These are phyloP conservation scores for Tulasnella sp. DNA, from an alignment of 768 basidiomycete genomes.

Conservation along the genomic window DNA sequence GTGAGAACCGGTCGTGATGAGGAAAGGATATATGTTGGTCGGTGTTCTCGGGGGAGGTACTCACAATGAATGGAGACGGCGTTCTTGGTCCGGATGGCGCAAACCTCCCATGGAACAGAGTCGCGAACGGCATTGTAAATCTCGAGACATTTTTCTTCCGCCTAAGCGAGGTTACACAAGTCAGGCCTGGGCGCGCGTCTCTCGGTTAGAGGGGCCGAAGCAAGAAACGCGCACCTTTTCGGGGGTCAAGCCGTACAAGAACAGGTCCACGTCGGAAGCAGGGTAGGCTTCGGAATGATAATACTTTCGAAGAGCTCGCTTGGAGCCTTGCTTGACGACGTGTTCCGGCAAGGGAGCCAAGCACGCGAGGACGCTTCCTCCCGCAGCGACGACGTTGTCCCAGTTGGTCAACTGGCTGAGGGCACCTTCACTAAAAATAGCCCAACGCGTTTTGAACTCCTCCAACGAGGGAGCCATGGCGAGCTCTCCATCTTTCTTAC, in stretches of 20 bases:
- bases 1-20: not conserved
- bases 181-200: not conserved
- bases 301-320: constrained; percentile 54
- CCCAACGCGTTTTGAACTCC: constrained; percentile 61
- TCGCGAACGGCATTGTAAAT: constrained; percentile 64
- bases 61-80: constrained; percentile 60
- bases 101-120: constrained; percentile 57
- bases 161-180: constrained; percentile 37
- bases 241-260: constrained; percentile 55
- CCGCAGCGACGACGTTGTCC: constrained; percentile 61
- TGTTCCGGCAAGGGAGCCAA: constrained; percentile 49
- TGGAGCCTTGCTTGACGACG: constrained; percentile 44
- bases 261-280: constrained; percentile 60
- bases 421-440: constrained; percentile 58
- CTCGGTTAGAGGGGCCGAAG: too few species aligned
- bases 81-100: constrained; percentile 42
- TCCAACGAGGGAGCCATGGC: constrained; percentile 50
- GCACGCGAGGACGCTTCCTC: constrained; percentile 58
- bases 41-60: constrained; percentile 25
- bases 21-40: too few species aligned
- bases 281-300: constrained; percentile 55
- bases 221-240: constrained; percentile 42
- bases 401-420: constrained; percentile 54
- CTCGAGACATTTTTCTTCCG: constrained; percentile 53
- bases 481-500: constrained; percentile 50